These are phyloP conservation scores for Picocystis salinarum DNA, from an alignment of 139 green algal genomes.

Conservation along the genomic window DNA sequence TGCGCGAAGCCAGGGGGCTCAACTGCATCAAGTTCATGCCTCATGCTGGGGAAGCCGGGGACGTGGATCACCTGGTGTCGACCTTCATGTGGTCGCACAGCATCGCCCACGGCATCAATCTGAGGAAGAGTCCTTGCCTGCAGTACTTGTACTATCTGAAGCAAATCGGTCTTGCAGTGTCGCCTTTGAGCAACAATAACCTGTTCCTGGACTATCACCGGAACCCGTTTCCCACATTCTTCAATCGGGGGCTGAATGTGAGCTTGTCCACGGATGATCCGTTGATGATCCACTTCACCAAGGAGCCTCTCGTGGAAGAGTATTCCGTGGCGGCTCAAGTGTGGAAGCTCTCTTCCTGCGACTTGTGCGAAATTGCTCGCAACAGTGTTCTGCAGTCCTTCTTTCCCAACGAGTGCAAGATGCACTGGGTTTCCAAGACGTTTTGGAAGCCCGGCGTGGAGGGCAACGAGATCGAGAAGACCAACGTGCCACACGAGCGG, in stretches of 20 bases:
- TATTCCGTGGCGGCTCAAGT: conserved; percentile 83
- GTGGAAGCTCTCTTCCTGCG: conserved; percentile 77
- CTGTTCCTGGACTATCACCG: conserved; percentile 98
- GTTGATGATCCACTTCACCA: conserved; percentile 71
- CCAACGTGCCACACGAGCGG: conserved; percentile 90
- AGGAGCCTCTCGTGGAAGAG: conserved; percentile 95
- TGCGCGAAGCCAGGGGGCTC: conserved; percentile 66
- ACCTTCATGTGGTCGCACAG: conserved; percentile 86
- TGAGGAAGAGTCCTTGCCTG: conserved; percentile 75
- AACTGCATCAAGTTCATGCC: conserved; percentile 59
- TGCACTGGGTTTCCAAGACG: conserved; percentile 36
- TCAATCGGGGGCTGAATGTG: conserved; percentile 75
- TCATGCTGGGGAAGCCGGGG: conserved; percentile 66
- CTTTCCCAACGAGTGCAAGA: conserved; percentile 27
- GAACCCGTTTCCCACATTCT: conserved; percentile 97
- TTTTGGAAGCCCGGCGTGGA: conserved; percentile 69
- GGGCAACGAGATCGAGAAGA: conserved; percentile 96
- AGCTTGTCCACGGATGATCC: conserved; percentile 54
- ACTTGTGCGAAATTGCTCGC: conserved; percentile 92
- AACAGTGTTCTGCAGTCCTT: conserved; percentile 86
- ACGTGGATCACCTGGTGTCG: conserved; percentile 85
- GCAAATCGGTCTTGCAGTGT: conserved; percentile 90
- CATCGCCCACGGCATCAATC: conserved; percentile 97
- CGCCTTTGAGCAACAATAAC: conserved; percentile 92
- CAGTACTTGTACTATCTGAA: conserved; percentile 72